Evolutionary conservation across 2,329 filamentous ascomycete species (phyloP).

Genomic region (Paracorniculantispora psalliotae): DNA sequence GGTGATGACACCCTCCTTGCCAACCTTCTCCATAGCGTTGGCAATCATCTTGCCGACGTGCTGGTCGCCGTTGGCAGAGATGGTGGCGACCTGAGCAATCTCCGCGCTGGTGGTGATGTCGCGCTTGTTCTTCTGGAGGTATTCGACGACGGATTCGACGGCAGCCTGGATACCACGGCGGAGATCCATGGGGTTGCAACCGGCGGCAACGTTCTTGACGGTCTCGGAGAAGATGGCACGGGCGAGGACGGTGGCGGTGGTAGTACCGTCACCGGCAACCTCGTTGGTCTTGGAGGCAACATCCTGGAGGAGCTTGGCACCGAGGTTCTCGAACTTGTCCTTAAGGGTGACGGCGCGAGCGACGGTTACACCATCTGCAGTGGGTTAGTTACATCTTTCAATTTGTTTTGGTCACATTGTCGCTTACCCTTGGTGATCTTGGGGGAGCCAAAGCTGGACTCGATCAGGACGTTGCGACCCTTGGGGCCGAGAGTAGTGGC

Average conservation of each 20-base stretch:
- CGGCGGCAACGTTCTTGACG: conserved; percentile 98
- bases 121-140: conserved; percentile 90
- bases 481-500: conserved; percentile 95
- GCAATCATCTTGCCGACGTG: conserved; percentile 95
- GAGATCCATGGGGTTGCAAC: conserved; percentile 99
- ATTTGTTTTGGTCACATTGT: background rate
- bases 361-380: conserved; percentile 76
- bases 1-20: conserved; percentile 99
- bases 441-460: conserved; percentile 96
- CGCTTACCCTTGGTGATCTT: conserved; percentile 97
- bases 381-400: background rate
- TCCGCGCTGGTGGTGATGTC: conserved; percentile 97
- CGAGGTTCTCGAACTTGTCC: conserved; percentile 99
- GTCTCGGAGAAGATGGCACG: conserved; percentile 99
- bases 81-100: conserved; percentile 96
- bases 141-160: conserved; percentile 91
- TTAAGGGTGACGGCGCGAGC: conserved; percentile 86
- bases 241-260: conserved; percentile 93
- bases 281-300: conserved; percentile 99
- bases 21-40: conserved; percentile 99
- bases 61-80: conserved; percentile 93
- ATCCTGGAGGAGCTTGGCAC: conserved; percentile 92
- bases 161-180: conserved; percentile 95
- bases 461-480: conserved; percentile 96
- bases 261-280: conserved; percentile 96